phyloP scores from a whole-genome alignment of 2,329 filamentous ascomycete species.

The Pseudocercospora crystallina region DNA sequence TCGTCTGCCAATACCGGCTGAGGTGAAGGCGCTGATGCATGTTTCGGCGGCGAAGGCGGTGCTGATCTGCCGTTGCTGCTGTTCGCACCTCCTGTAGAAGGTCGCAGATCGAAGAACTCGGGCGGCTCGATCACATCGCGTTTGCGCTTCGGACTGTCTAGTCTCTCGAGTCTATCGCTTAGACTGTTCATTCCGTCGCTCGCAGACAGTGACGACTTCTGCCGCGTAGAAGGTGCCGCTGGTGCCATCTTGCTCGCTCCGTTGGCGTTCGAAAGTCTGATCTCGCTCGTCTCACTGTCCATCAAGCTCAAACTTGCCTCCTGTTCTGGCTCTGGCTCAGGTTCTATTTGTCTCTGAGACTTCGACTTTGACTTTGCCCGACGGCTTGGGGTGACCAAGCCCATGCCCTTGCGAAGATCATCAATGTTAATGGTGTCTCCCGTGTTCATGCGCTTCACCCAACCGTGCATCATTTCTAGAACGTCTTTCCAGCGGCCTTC shows the following conservation, averaged over 20 bases:
- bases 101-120: conserved; percentile 37
- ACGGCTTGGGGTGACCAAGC: conserved; percentile 47
- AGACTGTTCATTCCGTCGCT: conserved; percentile 11
- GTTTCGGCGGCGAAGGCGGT: conserved; percentile 15
- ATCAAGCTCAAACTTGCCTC: conserved; percentile 28
- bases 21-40: conserved; percentile 1
- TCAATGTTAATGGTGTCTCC: conserved; percentile 67
- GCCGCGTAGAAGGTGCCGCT: not conserved
- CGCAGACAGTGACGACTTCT: conserved; percentile 2
- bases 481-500: conserved; percentile 87
- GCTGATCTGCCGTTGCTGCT: conserved; percentile 16
- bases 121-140: conserved; percentile 35
- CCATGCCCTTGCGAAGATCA: conserved; percentile 61
- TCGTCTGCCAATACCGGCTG: conserved; percentile 25
- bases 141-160: conserved; percentile 30
- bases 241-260: conserved; percentile 1
- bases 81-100: conserved; percentile 5
- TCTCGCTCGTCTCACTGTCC: conserved; percentile 31
- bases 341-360: conserved; percentile 16
- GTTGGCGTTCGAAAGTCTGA: conserved; percentile 17
- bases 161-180: conserved; percentile 1
- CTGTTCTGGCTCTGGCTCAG: conserved; percentile 22
- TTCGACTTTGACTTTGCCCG: conserved; percentile 17
- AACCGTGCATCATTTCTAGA: conserved; percentile 84
- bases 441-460: conserved; percentile 78